Base-by-base conservation (phyloP, 306 rosid species). In the Biancaea sappan region DNA sequence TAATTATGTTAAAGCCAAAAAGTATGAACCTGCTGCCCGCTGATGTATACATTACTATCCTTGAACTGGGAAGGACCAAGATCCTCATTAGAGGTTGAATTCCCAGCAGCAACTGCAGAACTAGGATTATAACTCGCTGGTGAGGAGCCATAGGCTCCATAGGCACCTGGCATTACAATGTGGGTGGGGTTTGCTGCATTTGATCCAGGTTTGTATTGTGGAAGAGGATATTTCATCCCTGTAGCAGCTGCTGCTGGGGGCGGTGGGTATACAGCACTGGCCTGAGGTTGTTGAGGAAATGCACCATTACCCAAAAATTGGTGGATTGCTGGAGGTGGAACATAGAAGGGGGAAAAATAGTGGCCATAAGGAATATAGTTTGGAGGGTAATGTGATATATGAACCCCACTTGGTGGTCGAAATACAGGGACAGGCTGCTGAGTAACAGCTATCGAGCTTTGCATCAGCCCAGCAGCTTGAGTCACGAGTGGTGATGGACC, bases 401-500 rank as follows among this genome's bases (percentile, higher is more conserved):
- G 97, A 75, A 94, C 79, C 58, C 97, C 97, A 8, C 89, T 52
- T 15, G 96, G 91, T 2, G 97, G 88, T 53, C 99, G 91, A 71
- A 90, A 94, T 68, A 90, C 92, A 13, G 95, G 89, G 50, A 94
- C 84, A 32, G 95, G 93, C 78, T 90, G 98, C 88, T 94, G 99
- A 53, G 96, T 87, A 52, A 87, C 88, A 32, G 91, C 83, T 80
- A 94, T 80, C 54, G 98, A 88, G 82, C 89, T 94, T 79, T 91
- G 99, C 96, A 94, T 85, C 34, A 87, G 85, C 54, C 97, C 97
- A 26, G 99, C 77, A 72, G 95, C 92, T 82, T 94, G 99, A 73
- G 96, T 88, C 51, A 72, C 88, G 73, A 90, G 80, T 13, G 97
- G 91, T 5, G 95, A 60, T 21, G 91, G 89, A 78, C 97, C 87